A percentile compares a stretch with the other conserved stretches of the same genome.
phyloP scores from a whole-genome alignment of 2,329 filamentous ascomycete species.

The Ascochyta pisi region DNA sequence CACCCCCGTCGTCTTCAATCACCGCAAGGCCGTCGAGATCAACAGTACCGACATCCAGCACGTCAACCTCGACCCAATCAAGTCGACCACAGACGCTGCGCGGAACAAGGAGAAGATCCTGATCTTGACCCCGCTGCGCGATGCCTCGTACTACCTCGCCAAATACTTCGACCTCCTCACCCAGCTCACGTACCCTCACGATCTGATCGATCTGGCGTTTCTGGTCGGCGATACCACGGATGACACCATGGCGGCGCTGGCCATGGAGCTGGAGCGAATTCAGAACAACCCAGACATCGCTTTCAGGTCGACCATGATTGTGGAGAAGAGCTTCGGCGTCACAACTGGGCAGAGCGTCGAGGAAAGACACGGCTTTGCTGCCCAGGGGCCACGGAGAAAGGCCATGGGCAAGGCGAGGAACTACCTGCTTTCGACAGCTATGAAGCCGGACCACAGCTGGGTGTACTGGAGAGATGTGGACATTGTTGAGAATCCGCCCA shows the following conservation, averaged over 20 bases:
- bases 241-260: conserved; percentile 86
- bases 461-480: conserved; percentile 99
- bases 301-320: conserved; percentile 82
- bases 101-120: conserved; percentile 86
- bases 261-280: conserved; percentile 84
- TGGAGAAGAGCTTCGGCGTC: conserved; percentile 90
- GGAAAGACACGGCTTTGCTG: conserved; percentile 83
- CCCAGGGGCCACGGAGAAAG: conserved; percentile 88
- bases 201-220: conserved; percentile 94
- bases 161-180: conserved; percentile 94
- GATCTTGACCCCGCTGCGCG: conserved; percentile 90
- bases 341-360: conserved; percentile 78
- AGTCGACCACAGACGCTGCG: conserved; percentile 78
- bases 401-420: conserved; percentile 90
- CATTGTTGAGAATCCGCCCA: conserved; percentile 86
- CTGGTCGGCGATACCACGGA: conserved; percentile 91
- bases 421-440: conserved; percentile 80
- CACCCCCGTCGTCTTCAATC: conserved; percentile 95
- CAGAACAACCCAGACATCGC: conserved; percentile 81
- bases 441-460: conserved; percentile 96
- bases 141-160: conserved; percentile 80
- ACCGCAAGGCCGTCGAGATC: conserved; percentile 85
- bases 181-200: conserved; percentile 90
- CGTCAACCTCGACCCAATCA: conserved; percentile 84
- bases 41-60: conserved; percentile 80